Conservation (phyloP, 2,329 filamentous ascomycete genomes). For the Aspergillus ustus region DNA sequence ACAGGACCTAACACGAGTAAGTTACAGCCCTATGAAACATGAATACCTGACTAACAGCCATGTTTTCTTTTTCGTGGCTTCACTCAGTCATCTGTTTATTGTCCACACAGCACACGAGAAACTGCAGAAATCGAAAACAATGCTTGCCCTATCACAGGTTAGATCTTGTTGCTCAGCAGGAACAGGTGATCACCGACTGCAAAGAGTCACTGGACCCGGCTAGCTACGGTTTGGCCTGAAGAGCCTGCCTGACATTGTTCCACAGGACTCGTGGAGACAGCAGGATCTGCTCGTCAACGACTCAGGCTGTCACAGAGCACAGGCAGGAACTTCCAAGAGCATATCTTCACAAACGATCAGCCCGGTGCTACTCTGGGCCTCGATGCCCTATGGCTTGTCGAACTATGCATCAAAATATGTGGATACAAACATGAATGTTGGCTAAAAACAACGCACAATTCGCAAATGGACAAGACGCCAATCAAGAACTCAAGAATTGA, state of each 20-base stretch:
- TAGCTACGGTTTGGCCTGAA: background rate
- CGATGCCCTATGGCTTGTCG: background rate
- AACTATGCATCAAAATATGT: background rate
- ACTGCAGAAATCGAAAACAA: conserved; percentile 3
- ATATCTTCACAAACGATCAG: background rate
- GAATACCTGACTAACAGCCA: background rate
- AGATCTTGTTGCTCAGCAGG: conserved; percentile 3
- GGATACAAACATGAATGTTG: background rate
- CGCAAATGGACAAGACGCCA: background rate
- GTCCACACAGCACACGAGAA: background rate
- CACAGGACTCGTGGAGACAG: conserved; percentile 1
- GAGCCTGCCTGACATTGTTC: background rate
- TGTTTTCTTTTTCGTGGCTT: conserved; percentile 1
- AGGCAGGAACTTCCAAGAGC: background rate
- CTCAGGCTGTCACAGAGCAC: background rate
- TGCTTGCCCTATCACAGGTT: background rate
- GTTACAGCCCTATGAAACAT: conserved; percentile 16
- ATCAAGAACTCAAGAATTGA: background rate
- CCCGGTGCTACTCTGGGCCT: background rate
- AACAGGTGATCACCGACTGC: conserved; percentile 6
- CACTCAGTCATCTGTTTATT: background rate
- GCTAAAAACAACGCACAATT: background rate
- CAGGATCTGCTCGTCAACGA: background rate
- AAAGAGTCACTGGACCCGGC: background rate
- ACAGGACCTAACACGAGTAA: conserved; percentile 5